Evolutionary conservation across 2,329 filamentous ascomycete species (phyloP).

Genomic region (Seiridium unicorne): DNA sequence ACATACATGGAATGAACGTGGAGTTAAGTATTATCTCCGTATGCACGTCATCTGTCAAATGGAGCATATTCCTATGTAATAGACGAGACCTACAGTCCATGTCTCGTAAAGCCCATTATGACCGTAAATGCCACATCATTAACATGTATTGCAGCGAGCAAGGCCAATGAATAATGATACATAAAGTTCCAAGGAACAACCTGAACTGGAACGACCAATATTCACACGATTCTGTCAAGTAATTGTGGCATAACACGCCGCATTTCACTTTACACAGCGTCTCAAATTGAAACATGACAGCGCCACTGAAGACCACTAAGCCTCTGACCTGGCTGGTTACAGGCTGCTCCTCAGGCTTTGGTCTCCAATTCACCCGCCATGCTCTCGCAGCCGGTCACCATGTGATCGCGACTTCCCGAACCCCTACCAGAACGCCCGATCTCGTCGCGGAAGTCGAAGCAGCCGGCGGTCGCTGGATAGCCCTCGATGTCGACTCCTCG

Average conservation of each 20-base stretch:
- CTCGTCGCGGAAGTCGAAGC: conserved; percentile 28
- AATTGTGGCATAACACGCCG: too few species aligned
- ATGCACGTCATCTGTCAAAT: neutral
- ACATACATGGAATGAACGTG: neutral
- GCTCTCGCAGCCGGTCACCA: conserved; percentile 32
- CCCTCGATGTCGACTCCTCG: conserved; percentile 29
- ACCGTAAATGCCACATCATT: too few species aligned
- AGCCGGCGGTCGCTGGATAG: conserved; percentile 30
- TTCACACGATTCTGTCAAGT: neutral
- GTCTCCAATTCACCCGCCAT: conserved; percentile 27
- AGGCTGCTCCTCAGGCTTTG: conserved; percentile 36
- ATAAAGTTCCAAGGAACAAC: too few species aligned
- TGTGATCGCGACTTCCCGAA: conserved; percentile 37
- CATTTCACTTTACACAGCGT: neutral
- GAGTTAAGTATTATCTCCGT: neutral
- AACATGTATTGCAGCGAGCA: too few species aligned
- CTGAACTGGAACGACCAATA: neutral
- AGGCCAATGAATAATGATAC: too few species aligned
- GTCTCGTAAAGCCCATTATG: too few species aligned
- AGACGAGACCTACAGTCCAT: too few species aligned
- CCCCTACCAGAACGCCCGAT: conserved; percentile 19
- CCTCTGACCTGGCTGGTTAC: conserved; percentile 33
- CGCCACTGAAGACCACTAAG: neutral
- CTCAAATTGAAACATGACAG: neutral
- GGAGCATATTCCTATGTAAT: too few species aligned